Evolutionary conservation across 2,329 filamentous ascomycete genomes (phyloP), one percentile per base, ranked within the genome.

Genomic region (Pseudogymnoascus sp.): DNA sequence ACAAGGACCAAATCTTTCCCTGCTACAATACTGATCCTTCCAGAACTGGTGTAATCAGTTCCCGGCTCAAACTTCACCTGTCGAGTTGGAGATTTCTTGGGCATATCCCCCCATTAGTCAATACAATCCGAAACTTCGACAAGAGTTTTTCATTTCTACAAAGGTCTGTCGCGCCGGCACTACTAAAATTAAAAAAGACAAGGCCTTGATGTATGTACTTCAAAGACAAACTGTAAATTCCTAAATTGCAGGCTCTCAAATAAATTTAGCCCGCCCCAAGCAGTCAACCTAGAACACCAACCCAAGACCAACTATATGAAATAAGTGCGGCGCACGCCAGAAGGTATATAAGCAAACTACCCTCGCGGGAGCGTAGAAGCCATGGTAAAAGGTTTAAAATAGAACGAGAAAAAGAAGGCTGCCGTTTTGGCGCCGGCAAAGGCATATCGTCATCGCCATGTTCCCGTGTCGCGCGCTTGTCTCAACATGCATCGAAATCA

Each of bases 271-370:
- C 45, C 45, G 5, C 13, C n/a, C 23, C n/a, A 13, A 52, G 10
- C 45, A 8, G n/a, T 12, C 45, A 52, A 30, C 45, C 45, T 13
- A 52, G 9, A 52, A 52, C 45, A 13, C 26, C 45, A 52, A 52
- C 45, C 45, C 45, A 52, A 33, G 45, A 52, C 45, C 45, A 15
- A 15, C 30, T 52, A 52, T 30, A 52, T 30, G 45, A 52, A 52
- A 52, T 1, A 30, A 30, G 26, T 52, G 26, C 5, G 45, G 45
- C 45, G 26, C 45, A 52, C 15, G 45, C 45, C 45, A 52, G 45
- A 52, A 52, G 26, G 45, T 52, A 52, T 52, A 52, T 52, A 52
- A 30, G 45, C 45, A 52, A 52, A 52, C 26, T 33, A 33, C 5
- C 13, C 45, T 52, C 45, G 45, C 15, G 45, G 30, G 26, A 52